Base-by-base conservation (phyloP, 805 yeast genomes). In the Metschnikowia continentalis region DNA sequence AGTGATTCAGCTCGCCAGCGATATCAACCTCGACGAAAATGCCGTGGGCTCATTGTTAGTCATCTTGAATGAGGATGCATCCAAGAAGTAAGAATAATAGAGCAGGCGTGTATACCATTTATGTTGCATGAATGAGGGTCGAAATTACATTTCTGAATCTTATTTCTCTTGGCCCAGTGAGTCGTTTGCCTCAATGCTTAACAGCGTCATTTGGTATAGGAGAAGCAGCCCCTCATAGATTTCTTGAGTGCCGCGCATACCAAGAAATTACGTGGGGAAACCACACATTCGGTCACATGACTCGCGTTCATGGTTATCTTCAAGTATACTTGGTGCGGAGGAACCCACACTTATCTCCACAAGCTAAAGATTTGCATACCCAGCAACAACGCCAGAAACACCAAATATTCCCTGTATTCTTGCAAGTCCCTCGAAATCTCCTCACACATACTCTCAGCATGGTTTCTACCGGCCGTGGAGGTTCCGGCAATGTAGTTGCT, bases 391-490 rank as follows among this genome's bases (percentile, higher is more conserved):
- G 7, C 17, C 17, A 14, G 11, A 23, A n/a, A 17, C 23, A 11
- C 23, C 11, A 1, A 26, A 6, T 19, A 20, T 14, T 37, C 5
- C 5, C 13, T 37, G 20, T 13, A 20, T 22, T 19, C n/a, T 39
- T n/a, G 6, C 32, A n/a, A 14, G 13, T 2, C 15, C n/a, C 30
- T 15, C 6, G 17, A 10, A 15, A 26, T 15, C 10, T 10, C 20
- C 11, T 14, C 6, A 5, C n/a, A 20, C 19, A 42, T 13, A 22
- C 26, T n/a, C 13, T 6, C 5, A 42, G 26, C 36, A 55, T 55
- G 59, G 53, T 54, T 46, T 65, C 72, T 13, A 70, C 74, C 14
- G 74, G 74, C 41, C 61, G 74, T 57, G 73, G 73, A 20, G 74
- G 73, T n/a, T 68, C 74, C 20, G 74, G 73, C 7, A 70, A 69